Evolutionary conservation across 768 basidiomycete species (phyloP).

Genomic region (Psilocybe tampanensis): DNA sequence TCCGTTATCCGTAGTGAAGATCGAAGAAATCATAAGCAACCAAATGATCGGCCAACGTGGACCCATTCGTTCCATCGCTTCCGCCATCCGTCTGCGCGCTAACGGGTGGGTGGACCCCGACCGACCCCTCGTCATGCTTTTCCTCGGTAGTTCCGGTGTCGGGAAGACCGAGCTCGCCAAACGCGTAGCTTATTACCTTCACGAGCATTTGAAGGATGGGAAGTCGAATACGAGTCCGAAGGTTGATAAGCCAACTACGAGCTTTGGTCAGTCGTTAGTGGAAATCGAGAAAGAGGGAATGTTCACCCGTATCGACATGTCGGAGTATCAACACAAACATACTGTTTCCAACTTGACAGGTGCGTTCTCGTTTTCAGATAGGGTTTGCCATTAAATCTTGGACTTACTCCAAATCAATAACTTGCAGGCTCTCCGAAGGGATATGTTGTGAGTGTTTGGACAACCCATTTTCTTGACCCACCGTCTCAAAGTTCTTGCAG

Average conservation of each 20-base stretch:
- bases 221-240: neutral
- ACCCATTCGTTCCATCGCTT: conserved; percentile 7
- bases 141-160: conserved; percentile 11
- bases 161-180: conserved; percentile 11
- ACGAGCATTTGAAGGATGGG: neutral
- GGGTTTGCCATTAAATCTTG: too few relatives aligned
- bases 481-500: neutral
- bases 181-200: conserved; percentile 2
- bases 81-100: conserved; percentile 7
- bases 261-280: neutral
- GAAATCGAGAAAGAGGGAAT: conserved; percentile 4
- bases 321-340: conserved; percentile 6
- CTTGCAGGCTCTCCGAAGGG: neutral
- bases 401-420: too few relatives aligned
- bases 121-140: conserved; percentile 11
- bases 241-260: too few relatives aligned
- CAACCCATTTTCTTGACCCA: neutral
- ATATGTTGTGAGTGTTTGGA: conserved; percentile 1
- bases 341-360: conserved; percentile 7
- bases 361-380: neutral
- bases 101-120: conserved; percentile 10
- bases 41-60: conserved; percentile 7
- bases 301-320: conserved; percentile 8
- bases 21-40: neutral
- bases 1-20: neutral